Evolutionary conservation across 257 asterid species (phyloP).

Genomic region (Verbena officinalis): DNA sequence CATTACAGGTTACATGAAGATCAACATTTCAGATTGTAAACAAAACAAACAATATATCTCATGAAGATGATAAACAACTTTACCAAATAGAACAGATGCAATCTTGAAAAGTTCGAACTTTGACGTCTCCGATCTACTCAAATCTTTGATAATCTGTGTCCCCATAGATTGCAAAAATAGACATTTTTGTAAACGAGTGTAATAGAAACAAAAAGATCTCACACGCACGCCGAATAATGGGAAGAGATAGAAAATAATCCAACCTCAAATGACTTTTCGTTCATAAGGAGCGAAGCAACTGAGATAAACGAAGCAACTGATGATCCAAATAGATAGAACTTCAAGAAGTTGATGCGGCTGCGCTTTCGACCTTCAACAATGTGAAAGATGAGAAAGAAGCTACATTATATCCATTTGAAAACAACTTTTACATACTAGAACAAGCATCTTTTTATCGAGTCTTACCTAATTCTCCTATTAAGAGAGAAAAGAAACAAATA

Average conservation of each 20-base stretch:
- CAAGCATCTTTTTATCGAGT: not conserved
- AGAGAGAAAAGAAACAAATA: conserved; percentile 54
- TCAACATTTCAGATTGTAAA: not conserved
- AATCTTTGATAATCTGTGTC: conserved; percentile 42
- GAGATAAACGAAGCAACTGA: conserved; percentile 55
- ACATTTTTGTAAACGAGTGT: not conserved
- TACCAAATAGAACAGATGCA: conserved; percentile 47
- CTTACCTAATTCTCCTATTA: conserved; percentile 78
- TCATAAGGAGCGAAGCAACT: conserved; percentile 37
- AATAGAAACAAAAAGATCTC: too few species aligned
- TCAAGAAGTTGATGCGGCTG: conserved; percentile 59
- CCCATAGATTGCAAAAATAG: not conserved
- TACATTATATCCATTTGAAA: not conserved
- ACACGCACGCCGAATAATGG: not conserved
- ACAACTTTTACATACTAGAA: not conserved
- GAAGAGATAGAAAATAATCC: conserved; percentile 8
- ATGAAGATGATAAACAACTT: conserved; percentile 16
- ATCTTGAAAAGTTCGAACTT: conserved; percentile 37
- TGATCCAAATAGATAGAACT: conserved; percentile 67
- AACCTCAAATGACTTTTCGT: conserved; percentile 49
- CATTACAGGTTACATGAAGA: not conserved
- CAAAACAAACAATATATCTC: not conserved
- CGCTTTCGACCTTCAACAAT: conserved; percentile 68
- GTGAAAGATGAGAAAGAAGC: conserved; percentile 6
- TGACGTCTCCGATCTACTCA: conserved; percentile 37